Conservation (phyloP, 1,139 yeast species). For the Suzukiozyma palmioleophila region DNA sequence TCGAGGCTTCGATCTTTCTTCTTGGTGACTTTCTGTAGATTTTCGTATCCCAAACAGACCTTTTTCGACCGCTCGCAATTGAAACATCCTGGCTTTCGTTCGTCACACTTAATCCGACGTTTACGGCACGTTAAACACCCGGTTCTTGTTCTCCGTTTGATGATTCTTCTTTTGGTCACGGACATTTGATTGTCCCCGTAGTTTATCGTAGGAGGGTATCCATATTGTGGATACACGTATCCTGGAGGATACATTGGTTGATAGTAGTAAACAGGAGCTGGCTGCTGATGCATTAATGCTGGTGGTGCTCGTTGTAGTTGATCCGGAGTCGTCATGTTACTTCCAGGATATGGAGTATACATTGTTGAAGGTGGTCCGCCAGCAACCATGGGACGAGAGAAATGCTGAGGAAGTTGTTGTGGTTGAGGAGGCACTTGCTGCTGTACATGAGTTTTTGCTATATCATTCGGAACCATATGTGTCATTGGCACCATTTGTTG, state of each 20-base stretch:
- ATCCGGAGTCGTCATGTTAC: no score
- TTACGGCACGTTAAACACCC: constrained; percentile 75
- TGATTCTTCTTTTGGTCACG: constrained; percentile 38
- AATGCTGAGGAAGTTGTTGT: constrained; percentile 1
- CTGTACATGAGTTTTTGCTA: neutral
- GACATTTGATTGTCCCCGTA: constrained; percentile 31
- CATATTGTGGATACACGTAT: constrained; percentile 5
- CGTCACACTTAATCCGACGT: constrained; percentile 72
- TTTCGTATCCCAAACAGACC: constrained; percentile 64
- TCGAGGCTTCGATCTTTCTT: constrained; percentile 8
- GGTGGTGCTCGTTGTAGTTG: neutral
- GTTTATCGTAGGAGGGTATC: constrained; percentile 1
- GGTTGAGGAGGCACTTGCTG: constrained; percentile 1
- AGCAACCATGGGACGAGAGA: neutral
- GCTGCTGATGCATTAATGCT: constrained; percentile 5
- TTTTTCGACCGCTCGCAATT: constrained; percentile 72
- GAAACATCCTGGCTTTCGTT: constrained; percentile 65
- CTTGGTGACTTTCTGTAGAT: constrained; percentile 14
- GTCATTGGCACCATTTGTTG: neutral
- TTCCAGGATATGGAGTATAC: no score
- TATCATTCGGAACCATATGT: neutral
- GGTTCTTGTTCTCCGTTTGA: constrained; percentile 59
- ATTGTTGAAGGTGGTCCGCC: no score
- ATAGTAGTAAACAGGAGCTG: constrained; percentile 4
- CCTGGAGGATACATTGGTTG: constrained; percentile 5